A percentile compares a stretch with the other conserved stretches of the same genome.
phyloP scores from a whole-genome alignment of 148 eudicot genomes.

The Nepenthes mirabilis region DNA sequence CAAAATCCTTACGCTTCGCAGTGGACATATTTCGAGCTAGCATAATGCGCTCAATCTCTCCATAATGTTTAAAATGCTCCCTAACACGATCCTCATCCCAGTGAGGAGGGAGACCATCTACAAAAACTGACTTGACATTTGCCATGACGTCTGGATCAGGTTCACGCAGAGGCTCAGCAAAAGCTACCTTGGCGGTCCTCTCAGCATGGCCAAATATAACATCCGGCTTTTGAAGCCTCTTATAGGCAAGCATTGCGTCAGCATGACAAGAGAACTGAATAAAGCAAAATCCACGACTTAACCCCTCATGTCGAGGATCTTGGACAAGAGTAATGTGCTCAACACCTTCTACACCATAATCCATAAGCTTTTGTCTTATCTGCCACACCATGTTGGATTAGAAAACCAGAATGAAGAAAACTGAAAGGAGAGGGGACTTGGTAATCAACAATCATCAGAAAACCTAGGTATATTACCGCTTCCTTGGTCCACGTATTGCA shows the following conservation, averaged over 20 bases:
- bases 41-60: conserved; percentile 59
- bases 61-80: conserved; percentile 48
- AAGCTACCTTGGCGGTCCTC: conserved; percentile 79
- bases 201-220: conserved; percentile 73
- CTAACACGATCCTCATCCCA: conserved; percentile 82
- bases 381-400: conserved; percentile 16
- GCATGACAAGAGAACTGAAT: conserved; percentile 73
- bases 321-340: conserved; percentile 60
- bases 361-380: conserved; percentile 66
- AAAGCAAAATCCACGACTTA: conserved; percentile 86
- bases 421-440: not conserved
- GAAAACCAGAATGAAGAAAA: conserved; percentile 2
- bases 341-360: conserved; percentile 53
- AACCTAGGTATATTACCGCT: conserved; percentile 38
- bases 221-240: conserved; percentile 84
- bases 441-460: not conserved
- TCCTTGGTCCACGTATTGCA: conserved; percentile 94
- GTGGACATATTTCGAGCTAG: conserved; percentile 73
- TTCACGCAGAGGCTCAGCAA: conserved; percentile 83
- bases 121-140: conserved; percentile 77
- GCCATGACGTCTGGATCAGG: conserved; percentile 89
- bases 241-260: conserved; percentile 80
- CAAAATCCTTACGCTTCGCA: conserved; percentile 87
- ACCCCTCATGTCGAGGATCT: conserved; percentile 66
- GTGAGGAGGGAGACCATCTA: conserved; percentile 73